Base-by-base conservation (phyloP, 2,329 filamentous ascomycete genomes). In the Hymenoscyphus linearis region DNA sequence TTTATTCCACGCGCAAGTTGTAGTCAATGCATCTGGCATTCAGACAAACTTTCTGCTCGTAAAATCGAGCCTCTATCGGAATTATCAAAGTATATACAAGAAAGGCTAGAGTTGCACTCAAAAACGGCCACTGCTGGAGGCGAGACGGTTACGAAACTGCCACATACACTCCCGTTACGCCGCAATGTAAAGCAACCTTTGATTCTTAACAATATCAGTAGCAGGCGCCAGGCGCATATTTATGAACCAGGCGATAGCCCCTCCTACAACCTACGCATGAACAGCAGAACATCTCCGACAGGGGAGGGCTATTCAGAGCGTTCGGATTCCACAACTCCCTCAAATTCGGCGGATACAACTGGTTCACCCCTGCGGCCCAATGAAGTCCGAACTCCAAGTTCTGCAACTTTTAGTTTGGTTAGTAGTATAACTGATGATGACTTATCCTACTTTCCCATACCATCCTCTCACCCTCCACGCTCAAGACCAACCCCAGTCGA, bases 1-100 rank as follows among this genome's bases (percentile, higher is more conserved):
- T 54, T 31, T 18, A 54, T 50, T 25, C 57, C 47, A 10, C 52
- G 55, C 13, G 52, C 35, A 12, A 27, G 34, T 5, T 62, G 61
- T 36, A 35, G 18, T 31, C 61, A 62, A 57, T 62, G 61, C 36
- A 57, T 55, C 16, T 55, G 53, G 25, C 2, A 57, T 26, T 55
- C 54, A 9, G 27, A 60, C n/a, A 36, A 36, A 14, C 36, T 53
- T 5, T 55, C 61, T 31, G 61, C 50, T 26, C 53, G 61, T 7
- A 62, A 55, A 55, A 55, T 62, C 16, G 61, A 62, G 50, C 61
- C 61, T 13, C 52, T 62, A 35, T 55, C 57, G 6, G 53, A 60
- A 40, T 31, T 58, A 6, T 47, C 61, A 1, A 35, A 22, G 13
- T 60, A 60, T 52, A 35, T 47, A 9, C 10, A 47, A 9, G 40